Base-by-base conservation (phyloP, 2,329 filamentous ascomycete species). In the Calonectria hawksworthii region DNA sequence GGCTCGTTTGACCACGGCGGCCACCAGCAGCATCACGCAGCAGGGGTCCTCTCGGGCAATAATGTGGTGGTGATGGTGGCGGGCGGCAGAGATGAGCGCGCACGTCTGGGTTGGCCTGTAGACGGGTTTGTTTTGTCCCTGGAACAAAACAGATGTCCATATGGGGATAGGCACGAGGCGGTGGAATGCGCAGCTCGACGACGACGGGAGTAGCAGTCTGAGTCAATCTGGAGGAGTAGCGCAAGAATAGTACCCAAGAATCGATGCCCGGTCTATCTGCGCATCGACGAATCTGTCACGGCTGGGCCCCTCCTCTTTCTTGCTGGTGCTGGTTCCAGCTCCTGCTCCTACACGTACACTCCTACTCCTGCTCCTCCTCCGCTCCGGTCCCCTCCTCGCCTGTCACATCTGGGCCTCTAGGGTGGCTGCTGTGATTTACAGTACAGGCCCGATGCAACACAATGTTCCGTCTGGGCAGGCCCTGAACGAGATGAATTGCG, bases 1-100 rank as follows among this genome's bases (percentile, higher is more conserved):
- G 66, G 50, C 61, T 65, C 56, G 61, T 50, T 71, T 38, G 44
- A 47, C 65, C 38, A 69, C 34, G 56, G 34, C 56, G 56, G 34
- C 56, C 56, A 63, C n/a, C 56, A 41, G 30, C 52, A 56, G 52
- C 28, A 56, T 41, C 56, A 73, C 74, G 72, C 74, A 69, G 54
- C 59, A 61, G 77, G 78, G 75, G 68, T 67, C 76, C 73, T 47
- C 44, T 52, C 38, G 56, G 36, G 26, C 21, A 61, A 38, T 34
- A 61, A 38, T 34, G 38, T 41, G 36, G 56, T 38, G 56, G n/a
- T 47, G 71, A 73, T 69, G 56, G 70, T 47, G 51, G 61, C 59
- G 51, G 59, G 38, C 38, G 36, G 56, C 36, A 38, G 38, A 23
- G 54, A 41, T 36, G 54, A 64, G 56, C 32, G 34, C 41, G 34